Evolutionary conservation across 768 basidiomycete genomes (phyloP), one percentile per base, ranked within the genome.

Genomic region (Agrocybe praecox): DNA sequence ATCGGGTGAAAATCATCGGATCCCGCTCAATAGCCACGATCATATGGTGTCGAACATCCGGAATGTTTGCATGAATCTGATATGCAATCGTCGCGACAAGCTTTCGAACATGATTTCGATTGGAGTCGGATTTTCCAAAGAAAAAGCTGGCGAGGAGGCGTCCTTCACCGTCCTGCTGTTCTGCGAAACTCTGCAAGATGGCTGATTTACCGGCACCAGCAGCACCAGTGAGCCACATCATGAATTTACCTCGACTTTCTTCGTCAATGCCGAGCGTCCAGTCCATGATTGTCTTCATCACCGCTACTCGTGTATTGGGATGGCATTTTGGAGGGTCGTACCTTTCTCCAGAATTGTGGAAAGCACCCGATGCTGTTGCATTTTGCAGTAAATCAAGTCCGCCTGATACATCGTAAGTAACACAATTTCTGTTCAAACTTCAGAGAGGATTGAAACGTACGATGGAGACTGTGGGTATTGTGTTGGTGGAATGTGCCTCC

Each of bases 321-420:
- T 65, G 56, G 24, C 62, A 63, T 47, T 52, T 46, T 1, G 62
- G 59, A 12, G 59, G 43, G 33, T 51, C 42, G 24, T 46, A 49
- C 8, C 62, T 56, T 12, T 55, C 62, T 14, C 23, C 22, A 7
- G 59, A 57, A 44, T 63, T 46, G 6, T 53, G 50, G n/a, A 52
- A 18, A 7, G 59, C 62, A 73, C 21, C 74, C 71, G 11, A 74
- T 65, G n/a, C 77, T 57, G 2, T 73, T 56, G 11, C 67, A 65
- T 14, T 74, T 53, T 2, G 63, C 55, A 33, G 53, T 60, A 58
- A 77, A 72, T 15, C 24, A 17, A 0, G 70, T 69, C 0, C 63
- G 60, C 3, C 49, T 46, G 40, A 5, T 29, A 29, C 26, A 4
- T 5, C 26, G 26, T 29, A 29, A 29, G 26, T 9, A 29, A 29